These are phyloP conservation scores for Starmera amethionina DNA, from an alignment of 805 yeast species.

Conservation along the genomic window DNA sequence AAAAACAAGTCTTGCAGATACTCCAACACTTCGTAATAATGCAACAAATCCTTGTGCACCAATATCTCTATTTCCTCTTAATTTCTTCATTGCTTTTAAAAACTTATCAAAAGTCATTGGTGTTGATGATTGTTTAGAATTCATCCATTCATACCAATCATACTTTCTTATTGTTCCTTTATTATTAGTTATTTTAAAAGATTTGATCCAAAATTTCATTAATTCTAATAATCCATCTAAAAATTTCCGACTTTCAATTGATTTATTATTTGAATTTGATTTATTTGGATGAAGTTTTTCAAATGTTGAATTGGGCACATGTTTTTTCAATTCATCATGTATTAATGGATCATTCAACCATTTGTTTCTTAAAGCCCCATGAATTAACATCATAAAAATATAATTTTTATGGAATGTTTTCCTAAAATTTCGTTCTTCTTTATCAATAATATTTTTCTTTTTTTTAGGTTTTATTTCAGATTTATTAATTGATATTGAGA, in stretches of 20 bases:
- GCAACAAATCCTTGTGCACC: conserved; percentile 86
- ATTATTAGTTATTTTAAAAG: conserved; percentile 37
- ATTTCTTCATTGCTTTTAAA: conserved; percentile 28
- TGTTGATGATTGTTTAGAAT: conserved; percentile 5
- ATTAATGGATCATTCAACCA: conserved; percentile 57
- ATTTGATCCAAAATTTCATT: conserved; percentile 50
- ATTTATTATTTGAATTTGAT: conserved; percentile 23
- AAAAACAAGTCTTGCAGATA: conserved; percentile 66
- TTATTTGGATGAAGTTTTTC: conserved; percentile 39
- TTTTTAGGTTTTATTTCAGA: conserved; percentile 14
- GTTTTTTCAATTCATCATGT: conserved; percentile 27
- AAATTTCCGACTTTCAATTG: conserved; percentile 48
- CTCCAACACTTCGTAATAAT: conserved; percentile 56
- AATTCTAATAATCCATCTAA: conserved; percentile 68
- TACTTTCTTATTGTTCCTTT: conserved; percentile 27
- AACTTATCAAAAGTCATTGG: conserved; percentile 30
- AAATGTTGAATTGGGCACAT: conserved; percentile 38
- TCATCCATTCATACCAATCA: conserved; percentile 30
- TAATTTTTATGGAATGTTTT: conserved; percentile 47
- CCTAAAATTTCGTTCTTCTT: conserved; percentile 48
- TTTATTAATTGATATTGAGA: neutral
- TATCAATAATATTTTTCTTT: conserved; percentile 28
- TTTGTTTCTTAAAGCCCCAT: conserved; percentile 57
- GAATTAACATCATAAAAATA: conserved; percentile 49
- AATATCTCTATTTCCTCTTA: conserved; percentile 65